Conservation (phyloP, 306 rosid species). For the Oemleria cerasiformis region DNA sequence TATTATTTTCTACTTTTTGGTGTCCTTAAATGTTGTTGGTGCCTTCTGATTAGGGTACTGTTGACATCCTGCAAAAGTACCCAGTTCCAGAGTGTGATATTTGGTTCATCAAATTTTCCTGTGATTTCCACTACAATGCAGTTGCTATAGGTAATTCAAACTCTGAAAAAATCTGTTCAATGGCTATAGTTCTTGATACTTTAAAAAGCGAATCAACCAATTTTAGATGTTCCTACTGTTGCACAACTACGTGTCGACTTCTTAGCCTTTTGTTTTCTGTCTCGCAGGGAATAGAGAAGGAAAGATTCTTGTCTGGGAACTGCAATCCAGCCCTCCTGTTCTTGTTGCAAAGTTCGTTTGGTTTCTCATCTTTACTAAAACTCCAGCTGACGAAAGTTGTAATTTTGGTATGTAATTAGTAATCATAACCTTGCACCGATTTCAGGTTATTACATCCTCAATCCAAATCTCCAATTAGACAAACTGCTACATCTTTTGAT, state of each 20-base stretch:
- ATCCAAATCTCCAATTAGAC: constrained; percentile 86
- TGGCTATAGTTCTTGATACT: not conserved
- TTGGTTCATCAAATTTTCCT: constrained; percentile 97
- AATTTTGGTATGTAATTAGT: not conserved
- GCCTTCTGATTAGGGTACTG: constrained; percentile 58
- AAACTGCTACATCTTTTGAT: constrained; percentile 83
- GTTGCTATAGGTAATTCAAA: constrained; percentile 68
- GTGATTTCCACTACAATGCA: constrained; percentile 75
- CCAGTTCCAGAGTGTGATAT: constrained; percentile 96
- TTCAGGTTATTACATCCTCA: constrained; percentile 77
- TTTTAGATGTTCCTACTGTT: not conserved
- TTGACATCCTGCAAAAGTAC: constrained; percentile 91
- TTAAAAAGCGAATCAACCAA: not conserved
- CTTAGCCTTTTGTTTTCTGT: not conserved
- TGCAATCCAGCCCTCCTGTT: constrained; percentile 86
- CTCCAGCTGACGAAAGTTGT: constrained; percentile 1
- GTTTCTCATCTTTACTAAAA: constrained; percentile 7
- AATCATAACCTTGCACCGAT: constrained; percentile 15
- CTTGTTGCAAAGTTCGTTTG: constrained; percentile 63
- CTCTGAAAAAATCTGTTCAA: not conserved
- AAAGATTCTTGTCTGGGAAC: constrained; percentile 86
- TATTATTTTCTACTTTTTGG: constrained; percentile 2
- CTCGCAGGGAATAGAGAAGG: constrained; percentile 86
- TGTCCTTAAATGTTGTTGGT: constrained; percentile 5
- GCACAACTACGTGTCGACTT: not conserved